Conservation (phyloP, 148 eudicot genomes). For the Rhododendron henanense region DNA sequence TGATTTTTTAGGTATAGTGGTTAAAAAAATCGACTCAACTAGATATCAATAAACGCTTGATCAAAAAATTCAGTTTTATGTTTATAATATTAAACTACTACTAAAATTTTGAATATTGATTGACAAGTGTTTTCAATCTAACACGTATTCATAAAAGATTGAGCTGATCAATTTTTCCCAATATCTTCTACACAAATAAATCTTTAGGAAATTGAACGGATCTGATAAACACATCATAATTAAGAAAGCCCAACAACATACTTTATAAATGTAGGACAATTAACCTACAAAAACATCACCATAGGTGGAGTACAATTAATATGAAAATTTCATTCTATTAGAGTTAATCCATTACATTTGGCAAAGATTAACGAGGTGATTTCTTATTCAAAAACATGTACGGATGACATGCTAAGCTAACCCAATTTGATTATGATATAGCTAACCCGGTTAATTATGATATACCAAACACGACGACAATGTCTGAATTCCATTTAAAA, state of each 20-base stretch:
- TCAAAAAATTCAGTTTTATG: not conserved
- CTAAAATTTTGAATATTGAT: not conserved
- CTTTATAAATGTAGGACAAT: not conserved
- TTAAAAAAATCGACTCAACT: not conserved
- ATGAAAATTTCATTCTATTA: not conserved
- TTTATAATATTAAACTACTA: no score
- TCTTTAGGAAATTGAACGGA: not conserved
- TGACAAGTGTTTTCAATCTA: not conserved
- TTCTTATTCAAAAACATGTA: not conserved
- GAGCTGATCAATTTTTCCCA: not conserved
- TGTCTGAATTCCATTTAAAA: not conserved
- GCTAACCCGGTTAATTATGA: no score
- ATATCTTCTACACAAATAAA: no score
- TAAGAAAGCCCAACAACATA: not conserved
- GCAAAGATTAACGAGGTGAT: not conserved
- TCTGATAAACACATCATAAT: not conserved
- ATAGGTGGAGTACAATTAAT: not conserved
- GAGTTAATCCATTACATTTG: not conserved
- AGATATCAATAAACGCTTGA: not conserved
- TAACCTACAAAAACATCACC: not conserved
- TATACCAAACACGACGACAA: not conserved
- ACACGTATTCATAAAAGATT: not conserved
- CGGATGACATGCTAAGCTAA: not conserved
- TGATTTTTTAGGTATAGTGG: not conserved
- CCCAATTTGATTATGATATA: not conserved